phyloP scores from a whole-genome alignment of 208 protist species.

The Leishmania arabica region DNA sequence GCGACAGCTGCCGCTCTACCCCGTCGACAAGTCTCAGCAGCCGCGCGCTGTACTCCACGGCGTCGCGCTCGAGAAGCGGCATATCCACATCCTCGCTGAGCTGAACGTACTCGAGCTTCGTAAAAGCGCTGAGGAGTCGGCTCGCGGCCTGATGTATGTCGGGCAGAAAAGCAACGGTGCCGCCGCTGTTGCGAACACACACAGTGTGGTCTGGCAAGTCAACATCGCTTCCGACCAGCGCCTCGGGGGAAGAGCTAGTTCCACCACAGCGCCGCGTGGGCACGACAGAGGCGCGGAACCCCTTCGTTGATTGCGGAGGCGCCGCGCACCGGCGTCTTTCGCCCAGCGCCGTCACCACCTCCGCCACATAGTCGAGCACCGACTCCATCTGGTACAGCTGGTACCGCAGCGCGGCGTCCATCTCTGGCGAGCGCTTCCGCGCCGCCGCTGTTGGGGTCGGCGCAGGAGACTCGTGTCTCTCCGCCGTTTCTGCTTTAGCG shows the following conservation, averaged over 20 bases:
- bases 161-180: conserved; percentile 43
- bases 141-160: conserved; percentile 45
- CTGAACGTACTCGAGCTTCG: conserved; percentile 64
- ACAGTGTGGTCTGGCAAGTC: background rate
- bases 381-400: conserved; percentile 57
- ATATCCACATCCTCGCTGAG: conserved; percentile 41
- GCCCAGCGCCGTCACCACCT: conserved; percentile 41
- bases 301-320: conserved; percentile 47
- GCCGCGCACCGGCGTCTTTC: conserved; percentile 48
- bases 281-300: conserved; percentile 51
- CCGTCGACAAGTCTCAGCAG: conserved; percentile 48
- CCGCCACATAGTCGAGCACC: conserved; percentile 64
- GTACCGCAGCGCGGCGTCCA: conserved; percentile 5
- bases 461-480: background rate
- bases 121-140: conserved; percentile 53
- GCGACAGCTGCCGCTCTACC: conserved; percentile 59
- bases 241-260: background rate
- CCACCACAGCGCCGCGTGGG: conserved; percentile 27
- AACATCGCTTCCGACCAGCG: background rate
- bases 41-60: conserved; percentile 29
- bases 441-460: background rate
- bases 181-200: background rate
- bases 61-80: conserved; percentile 50
- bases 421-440: background rate
- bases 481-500: background rate